Evolutionary conservation across 257 asterid genomes (phyloP).

Genomic region (Fraxinus pennsylvanica): DNA sequence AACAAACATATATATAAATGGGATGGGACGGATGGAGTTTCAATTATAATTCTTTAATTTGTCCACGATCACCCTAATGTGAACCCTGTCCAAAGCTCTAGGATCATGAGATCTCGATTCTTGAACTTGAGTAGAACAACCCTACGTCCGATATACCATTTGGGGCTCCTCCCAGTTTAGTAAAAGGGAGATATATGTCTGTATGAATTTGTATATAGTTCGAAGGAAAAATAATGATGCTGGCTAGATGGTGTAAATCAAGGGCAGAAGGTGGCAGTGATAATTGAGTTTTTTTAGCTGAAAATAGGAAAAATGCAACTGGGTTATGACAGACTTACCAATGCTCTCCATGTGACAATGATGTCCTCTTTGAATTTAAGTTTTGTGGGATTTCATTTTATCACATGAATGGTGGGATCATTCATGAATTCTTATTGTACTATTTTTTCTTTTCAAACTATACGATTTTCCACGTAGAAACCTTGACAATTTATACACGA

Average conservation of each 20-base stretch:
- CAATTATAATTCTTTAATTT: too few relatives aligned
- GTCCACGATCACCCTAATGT: too few relatives aligned
- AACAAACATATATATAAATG: too few relatives aligned
- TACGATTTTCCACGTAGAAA: background rate
- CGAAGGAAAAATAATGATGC: conserved; percentile 1
- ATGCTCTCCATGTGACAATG: conserved; percentile 35
- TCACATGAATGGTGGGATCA: conserved; percentile 25
- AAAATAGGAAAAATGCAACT: conserved; percentile 34
- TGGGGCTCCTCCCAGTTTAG: background rate
- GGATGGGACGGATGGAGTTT: too few relatives aligned
- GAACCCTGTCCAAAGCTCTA: too few relatives aligned
- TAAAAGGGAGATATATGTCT: background rate
- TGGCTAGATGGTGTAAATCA: background rate
- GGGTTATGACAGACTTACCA: conserved; percentile 31
- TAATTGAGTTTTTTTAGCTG: conserved; percentile 29
- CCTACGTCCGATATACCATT: too few relatives aligned
- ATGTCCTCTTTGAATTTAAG: conserved; percentile 36
- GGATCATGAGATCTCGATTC: background rate
- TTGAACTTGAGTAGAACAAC: background rate
- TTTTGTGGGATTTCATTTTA: background rate
- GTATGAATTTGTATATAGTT: background rate
- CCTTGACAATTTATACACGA: background rate
- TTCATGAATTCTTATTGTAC: background rate
- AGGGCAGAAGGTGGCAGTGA: conserved; percentile 24
- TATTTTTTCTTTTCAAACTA: background rate